These are phyloP conservation scores for Bipolaris sorokiniana DNA, from an alignment of 2,329 filamentous ascomycete genomes.

Conservation along the genomic window DNA sequence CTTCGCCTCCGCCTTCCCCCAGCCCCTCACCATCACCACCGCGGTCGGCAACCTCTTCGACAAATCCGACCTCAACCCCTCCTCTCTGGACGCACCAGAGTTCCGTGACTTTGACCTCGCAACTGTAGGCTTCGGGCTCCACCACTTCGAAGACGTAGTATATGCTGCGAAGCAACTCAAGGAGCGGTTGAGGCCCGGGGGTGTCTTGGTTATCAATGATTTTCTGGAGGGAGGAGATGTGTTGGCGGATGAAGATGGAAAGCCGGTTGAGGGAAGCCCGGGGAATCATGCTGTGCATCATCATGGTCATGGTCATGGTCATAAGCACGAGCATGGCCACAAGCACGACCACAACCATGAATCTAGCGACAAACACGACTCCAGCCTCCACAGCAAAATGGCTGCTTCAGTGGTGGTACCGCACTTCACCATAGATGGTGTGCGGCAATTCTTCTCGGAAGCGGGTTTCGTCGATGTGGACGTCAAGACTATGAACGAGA, in stretches of 20 bases:
- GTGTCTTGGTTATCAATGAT: slow-evolving; percentile 71
- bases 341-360: slow-evolving; percentile 14
- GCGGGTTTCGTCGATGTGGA: slow-evolving; percentile 66
- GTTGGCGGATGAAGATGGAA: slow-evolving; percentile 35
- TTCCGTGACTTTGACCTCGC: slow-evolving; percentile 53
- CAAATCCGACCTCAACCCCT: slow-evolving; percentile 28
- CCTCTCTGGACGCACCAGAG: slow-evolving; percentile 32
- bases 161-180: slow-evolving; percentile 65
- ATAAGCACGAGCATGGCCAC: slow-evolving; percentile 19
- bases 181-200: slow-evolving; percentile 68
- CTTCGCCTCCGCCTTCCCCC: slow-evolving; percentile 45
- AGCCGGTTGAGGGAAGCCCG: slow-evolving; percentile 28
- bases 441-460: slow-evolving; percentile 66
- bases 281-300: slow-evolving; percentile 34
- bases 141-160: slow-evolving; percentile 64
- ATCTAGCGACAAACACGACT: background rate
- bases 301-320: slow-evolving; percentile 32
- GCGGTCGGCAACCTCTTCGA: slow-evolving; percentile 48
- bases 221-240: slow-evolving; percentile 63
- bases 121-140: slow-evolving; percentile 53
- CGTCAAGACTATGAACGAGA: slow-evolving; percentile 61
- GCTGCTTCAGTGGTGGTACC: slow-evolving; percentile 66
- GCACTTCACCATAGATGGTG: slow-evolving; percentile 67
- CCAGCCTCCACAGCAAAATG: slow-evolving; percentile 39
- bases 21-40: slow-evolving; percentile 28